phyloP scores from a whole-genome alignment of 2,329 filamentous ascomycete genomes.

The Aspergillus quadricinctus region DNA sequence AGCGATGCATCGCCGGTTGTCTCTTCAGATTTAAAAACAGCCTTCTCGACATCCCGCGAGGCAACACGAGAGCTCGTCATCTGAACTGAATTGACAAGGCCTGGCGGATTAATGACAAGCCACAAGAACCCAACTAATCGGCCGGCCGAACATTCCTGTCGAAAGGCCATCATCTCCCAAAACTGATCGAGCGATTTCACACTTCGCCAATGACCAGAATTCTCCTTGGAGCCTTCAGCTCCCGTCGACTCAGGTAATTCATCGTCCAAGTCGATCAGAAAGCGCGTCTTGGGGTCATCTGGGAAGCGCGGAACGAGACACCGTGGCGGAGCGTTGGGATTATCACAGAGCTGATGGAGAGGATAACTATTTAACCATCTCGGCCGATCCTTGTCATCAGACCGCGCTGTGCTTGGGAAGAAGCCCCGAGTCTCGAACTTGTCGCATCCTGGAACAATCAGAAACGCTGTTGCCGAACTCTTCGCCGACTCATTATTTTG shows the following conservation, averaged over 20 bases:
- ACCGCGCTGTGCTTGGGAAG: conserved; percentile 55
- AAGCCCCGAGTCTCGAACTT: conserved; percentile 74
- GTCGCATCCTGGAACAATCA: conserved; percentile 84
- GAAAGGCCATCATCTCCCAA: conserved; percentile 97
- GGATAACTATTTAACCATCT: conserved; percentile 62
- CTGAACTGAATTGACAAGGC: conserved; percentile 33
- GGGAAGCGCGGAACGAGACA: conserved; percentile 88
- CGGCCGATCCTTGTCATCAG: conserved; percentile 33
- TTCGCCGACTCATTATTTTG: conserved; percentile 26
- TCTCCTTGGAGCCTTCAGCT: conserved; percentile 37
- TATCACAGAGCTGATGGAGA: conserved; percentile 67
- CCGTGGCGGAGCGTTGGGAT: conserved; percentile 66
- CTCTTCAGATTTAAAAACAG: neutral
- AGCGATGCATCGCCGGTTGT: neutral
- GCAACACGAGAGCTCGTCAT: conserved; percentile 24
- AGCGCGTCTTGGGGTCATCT: conserved; percentile 91
- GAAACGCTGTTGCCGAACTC: conserved; percentile 63
- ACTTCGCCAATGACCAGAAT: conserved; percentile 71
- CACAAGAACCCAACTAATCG: conserved; percentile 91
- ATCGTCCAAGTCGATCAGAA: conserved; percentile 82
- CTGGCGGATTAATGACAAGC: conserved; percentile 71
- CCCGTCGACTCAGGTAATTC: conserved; percentile 53
- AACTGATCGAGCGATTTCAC: conserved; percentile 84
- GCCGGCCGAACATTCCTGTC: conserved; percentile 92
- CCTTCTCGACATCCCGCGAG: conserved; percentile 5